phyloP scores from a whole-genome alignment of 2,329 filamentous ascomycete species.

The Ophiostoma tasmaniense region DNA sequence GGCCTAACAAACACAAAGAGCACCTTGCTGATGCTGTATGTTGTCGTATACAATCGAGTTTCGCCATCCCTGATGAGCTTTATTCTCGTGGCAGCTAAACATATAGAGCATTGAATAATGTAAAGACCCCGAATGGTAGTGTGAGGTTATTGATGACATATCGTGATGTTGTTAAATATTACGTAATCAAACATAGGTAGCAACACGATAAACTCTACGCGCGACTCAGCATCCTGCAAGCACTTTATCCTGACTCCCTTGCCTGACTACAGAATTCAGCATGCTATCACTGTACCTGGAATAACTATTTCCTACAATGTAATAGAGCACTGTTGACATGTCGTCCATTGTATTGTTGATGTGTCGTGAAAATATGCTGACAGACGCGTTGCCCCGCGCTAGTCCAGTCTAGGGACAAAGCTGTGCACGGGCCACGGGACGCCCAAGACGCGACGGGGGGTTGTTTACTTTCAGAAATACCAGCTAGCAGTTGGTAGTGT shows the following conservation, averaged over 20 bases:
- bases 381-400: constrained; percentile 17
- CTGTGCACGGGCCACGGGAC: constrained; percentile 16
- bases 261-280: not conserved
- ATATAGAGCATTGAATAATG: not conserved
- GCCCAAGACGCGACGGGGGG: constrained; percentile 13
- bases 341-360: not conserved
- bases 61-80: no score
- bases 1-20: not conserved
- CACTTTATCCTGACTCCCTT: not conserved
- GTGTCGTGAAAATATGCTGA: not conserved
- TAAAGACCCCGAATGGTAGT: no score
- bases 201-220: no score
- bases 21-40: not conserved
- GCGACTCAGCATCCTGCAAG: not conserved
- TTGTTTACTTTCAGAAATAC: not conserved
- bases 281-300: not conserved
- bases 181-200: not conserved
- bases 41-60: no score
- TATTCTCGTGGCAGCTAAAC: not conserved
- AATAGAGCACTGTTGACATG: not conserved
- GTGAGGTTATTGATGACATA: no score
- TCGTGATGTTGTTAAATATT: not conserved
- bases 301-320: not conserved
- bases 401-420: constrained; percentile 15
- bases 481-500: not conserved